Conservation (phyloP, 805 yeast genomes). For the Brettanomyces nanus region DNA sequence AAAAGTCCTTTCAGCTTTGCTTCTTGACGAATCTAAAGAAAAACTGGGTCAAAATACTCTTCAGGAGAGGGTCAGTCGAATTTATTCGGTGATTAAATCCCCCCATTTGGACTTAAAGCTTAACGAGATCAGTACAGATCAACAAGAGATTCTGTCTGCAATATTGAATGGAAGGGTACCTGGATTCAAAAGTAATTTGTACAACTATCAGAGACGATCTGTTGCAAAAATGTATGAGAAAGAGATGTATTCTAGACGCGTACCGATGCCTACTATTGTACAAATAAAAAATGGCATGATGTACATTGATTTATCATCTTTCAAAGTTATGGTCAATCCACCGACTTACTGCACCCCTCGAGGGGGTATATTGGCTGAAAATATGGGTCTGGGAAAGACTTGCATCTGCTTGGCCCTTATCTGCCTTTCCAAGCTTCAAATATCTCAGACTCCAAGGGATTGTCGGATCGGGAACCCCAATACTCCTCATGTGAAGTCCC, state of each 20-base stretch:
- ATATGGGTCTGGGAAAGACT: constrained; percentile 64
- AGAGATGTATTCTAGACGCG: constrained; percentile 31
- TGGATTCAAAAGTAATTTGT: constrained; percentile 45
- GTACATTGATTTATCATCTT: constrained; percentile 23
- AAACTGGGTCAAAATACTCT: background rate
- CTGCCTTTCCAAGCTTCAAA: constrained; percentile 45
- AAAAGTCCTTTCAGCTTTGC: no score
- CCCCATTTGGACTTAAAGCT: constrained; percentile 22
- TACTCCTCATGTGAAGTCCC: constrained; percentile 8
- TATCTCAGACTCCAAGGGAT: constrained; percentile 34
- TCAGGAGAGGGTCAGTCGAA: constrained; percentile 16
- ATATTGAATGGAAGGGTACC: constrained; percentile 25
- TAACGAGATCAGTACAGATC: constrained; percentile 13
- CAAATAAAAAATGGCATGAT: background rate
- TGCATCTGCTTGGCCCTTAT: constrained; percentile 51
- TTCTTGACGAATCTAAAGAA: no score
- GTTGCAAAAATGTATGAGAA: constrained; percentile 50
- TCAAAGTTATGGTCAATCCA: constrained; percentile 29
- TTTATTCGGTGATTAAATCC: constrained; percentile 30
- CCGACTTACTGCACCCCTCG: constrained; percentile 38
- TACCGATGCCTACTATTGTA: constrained; percentile 18
- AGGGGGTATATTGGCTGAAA: constrained; percentile 60
- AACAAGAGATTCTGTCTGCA: constrained; percentile 12
- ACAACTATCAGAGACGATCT: constrained; percentile 54
- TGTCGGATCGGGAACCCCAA: background rate